phyloP scores from a whole-genome alignment of 164 flowering plant genomes.

The Umbilicus rupestris region DNA sequence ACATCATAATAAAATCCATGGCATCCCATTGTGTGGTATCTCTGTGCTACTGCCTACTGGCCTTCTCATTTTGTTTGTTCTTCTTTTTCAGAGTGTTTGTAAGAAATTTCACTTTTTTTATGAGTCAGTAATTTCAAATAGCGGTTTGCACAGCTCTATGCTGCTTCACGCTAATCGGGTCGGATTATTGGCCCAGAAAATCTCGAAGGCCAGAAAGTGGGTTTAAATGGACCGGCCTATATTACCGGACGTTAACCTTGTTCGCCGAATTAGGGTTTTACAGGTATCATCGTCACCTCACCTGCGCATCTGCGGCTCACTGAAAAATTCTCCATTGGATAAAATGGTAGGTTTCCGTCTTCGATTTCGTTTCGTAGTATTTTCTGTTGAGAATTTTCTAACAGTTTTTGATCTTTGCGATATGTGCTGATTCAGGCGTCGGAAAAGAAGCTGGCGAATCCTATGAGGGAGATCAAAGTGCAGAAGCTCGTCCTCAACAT shows the following conservation, averaged over 20 bases:
- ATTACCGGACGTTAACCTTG: neutral
- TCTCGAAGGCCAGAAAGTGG: too few species aligned
- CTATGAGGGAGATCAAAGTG: neutral
- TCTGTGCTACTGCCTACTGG: too few species aligned
- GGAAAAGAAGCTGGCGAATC: neutral
- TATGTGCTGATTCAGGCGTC: neutral
- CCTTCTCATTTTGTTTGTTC: too few species aligned
- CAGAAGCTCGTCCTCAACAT: neutral
- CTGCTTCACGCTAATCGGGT: too few species aligned
- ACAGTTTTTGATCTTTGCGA: neutral
- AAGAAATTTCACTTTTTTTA: too few species aligned
- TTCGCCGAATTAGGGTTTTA: neutral
- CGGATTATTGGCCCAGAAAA: too few species aligned
- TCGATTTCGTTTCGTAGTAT: neutral
- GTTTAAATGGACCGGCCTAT: neutral
- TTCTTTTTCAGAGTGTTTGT: too few species aligned
- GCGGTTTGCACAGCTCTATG: too few species aligned
- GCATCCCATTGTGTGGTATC: too few species aligned
- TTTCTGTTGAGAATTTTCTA: neutral
- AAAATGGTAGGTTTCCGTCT: neutral
- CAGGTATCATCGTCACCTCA: neutral
- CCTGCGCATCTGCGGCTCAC: neutral
- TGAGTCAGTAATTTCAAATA: too few species aligned
- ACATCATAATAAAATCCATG: neutral
- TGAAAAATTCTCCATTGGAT: neutral